A percentile compares a stretch with the other conserved stretches of the same genome.
Evolutionary conservation across 2,329 filamentous ascomycete genomes (phyloP).

Genomic region (Diaporthe australafricana): DNA sequence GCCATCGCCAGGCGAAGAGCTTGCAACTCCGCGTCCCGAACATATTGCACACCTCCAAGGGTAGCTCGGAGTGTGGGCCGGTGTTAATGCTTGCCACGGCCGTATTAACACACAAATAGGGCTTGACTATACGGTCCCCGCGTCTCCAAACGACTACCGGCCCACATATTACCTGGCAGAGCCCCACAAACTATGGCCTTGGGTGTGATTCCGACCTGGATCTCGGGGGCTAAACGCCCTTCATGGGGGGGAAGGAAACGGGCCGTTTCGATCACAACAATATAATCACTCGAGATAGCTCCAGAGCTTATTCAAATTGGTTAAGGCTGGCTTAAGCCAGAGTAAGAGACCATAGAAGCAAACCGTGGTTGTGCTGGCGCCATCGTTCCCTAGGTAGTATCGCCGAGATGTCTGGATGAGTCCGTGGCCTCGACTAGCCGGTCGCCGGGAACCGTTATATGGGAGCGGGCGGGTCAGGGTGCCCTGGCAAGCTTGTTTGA

Average conservation of each 20-base stretch:
- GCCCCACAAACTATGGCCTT: not conserved
- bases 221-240: not conserved
- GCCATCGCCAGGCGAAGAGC: constrained; percentile 10
- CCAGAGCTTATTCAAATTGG: constrained; percentile 13
- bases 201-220: not conserved
- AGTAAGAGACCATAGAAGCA: not conserved
- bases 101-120: not conserved
- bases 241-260: not conserved
- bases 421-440: not conserved
- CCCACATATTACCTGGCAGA: constrained; percentile 1
- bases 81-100: not conserved
- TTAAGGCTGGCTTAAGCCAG: constrained; percentile 1
- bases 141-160: not conserved
- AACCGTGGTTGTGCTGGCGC: not conserved
- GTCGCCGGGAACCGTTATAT: not conserved
- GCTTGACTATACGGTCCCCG: not conserved
- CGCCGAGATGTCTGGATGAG: constrained; percentile 7
- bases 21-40: constrained; percentile 17
- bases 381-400: constrained; percentile 5
- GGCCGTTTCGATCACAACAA: constrained; percentile 16
- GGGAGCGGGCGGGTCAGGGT: not conserved
- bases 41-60: constrained; percentile 14
- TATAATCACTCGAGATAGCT: not conserved
- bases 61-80: constrained; percentile 12
- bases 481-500: constrained; percentile 2